These are phyloP conservation scores for Didymella pomorum DNA, from an alignment of 2,329 filamentous ascomycete genomes.

Conservation along the genomic window DNA sequence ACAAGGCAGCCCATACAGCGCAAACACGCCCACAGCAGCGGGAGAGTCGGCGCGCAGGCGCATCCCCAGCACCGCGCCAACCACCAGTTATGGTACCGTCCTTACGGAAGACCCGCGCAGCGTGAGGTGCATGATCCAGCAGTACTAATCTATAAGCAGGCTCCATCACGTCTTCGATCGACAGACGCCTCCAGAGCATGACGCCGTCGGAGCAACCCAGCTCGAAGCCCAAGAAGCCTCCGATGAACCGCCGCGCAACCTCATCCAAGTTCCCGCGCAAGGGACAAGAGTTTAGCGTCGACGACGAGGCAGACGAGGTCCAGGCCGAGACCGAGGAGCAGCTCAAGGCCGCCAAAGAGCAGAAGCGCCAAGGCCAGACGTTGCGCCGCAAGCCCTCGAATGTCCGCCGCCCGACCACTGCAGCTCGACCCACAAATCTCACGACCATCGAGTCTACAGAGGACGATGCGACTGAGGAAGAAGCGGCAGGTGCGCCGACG, in stretches of 20 bases:
- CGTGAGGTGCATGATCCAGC: not conserved
- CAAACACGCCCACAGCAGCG: conserved; percentile 32
- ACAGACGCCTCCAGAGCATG: conserved; percentile 38
- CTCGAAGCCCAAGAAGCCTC: conserved; percentile 70
- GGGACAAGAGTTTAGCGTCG: conserved; percentile 87
- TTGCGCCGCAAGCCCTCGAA: conserved; percentile 61
- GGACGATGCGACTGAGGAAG: conserved; percentile 55
- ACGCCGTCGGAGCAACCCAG: conserved; percentile 31
- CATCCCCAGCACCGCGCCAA: conserved; percentile 36
- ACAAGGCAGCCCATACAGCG: conserved; percentile 39
- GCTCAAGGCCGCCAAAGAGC: conserved; percentile 23
- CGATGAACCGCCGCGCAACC: conserved; percentile 75
- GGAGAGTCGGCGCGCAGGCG: conserved; percentile 44
- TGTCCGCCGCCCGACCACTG: conserved; percentile 54
- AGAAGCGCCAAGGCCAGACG: conserved; percentile 42
- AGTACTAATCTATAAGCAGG: conserved; percentile 32
- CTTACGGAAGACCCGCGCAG: not conserved
- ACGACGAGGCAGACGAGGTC: conserved; percentile 85
- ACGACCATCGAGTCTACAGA: conserved; percentile 59
- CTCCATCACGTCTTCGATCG: conserved; percentile 47
- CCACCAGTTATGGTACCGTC: conserved; percentile 47
- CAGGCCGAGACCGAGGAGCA: conserved; percentile 44
- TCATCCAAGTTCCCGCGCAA: conserved; percentile 79
- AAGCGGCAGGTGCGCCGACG: conserved; percentile 32
- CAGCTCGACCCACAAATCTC: conserved; percentile 56